A percentile compares a stretch with the other conserved stretches of the same genome.
These are phyloP conservation scores for Vachellia collinsii DNA, from an alignment of 306 rosid species.

Conservation along the genomic window DNA sequence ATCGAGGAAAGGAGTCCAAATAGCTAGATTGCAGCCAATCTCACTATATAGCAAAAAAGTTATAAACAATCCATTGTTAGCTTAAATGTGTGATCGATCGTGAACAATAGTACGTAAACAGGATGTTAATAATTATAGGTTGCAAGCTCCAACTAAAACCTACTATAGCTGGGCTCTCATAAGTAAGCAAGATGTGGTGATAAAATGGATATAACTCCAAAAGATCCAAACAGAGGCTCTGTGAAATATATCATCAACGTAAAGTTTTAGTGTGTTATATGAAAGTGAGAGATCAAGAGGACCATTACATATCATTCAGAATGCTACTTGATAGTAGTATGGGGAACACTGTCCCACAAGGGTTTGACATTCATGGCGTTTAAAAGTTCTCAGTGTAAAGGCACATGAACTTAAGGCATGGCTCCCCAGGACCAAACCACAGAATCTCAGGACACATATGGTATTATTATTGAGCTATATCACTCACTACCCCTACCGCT, in stretches of 20 bases:
- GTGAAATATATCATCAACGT: neutral
- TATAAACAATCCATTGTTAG: neutral
- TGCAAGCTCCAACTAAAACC: neutral
- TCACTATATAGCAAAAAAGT: no score
- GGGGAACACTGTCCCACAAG: conserved; percentile 34
- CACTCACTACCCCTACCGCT: conserved; percentile 19
- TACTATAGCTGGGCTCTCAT: conserved; percentile 7
- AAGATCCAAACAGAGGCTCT: neutral
- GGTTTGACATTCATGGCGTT: conserved; percentile 35
- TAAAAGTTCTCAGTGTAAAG: conserved; percentile 18
- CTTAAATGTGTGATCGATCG: no score
- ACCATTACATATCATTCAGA: neutral
- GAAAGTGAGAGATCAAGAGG: neutral
- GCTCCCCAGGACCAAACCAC: conserved; percentile 39
- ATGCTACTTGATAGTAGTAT: neutral
- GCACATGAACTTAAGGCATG: conserved; percentile 41
- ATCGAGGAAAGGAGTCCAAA: neutral
- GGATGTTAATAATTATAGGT: no score
- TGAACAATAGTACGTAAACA: neutral
- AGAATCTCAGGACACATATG: conserved; percentile 11
- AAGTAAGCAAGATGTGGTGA: neutral
- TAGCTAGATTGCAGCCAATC: neutral
- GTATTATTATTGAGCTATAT: no score
- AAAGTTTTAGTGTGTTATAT: neutral
- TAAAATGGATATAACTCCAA: conserved; percentile 15